These are phyloP conservation scores for Pelargonium citronellum DNA, from an alignment of 441 rosid species.

Conservation along the genomic window DNA sequence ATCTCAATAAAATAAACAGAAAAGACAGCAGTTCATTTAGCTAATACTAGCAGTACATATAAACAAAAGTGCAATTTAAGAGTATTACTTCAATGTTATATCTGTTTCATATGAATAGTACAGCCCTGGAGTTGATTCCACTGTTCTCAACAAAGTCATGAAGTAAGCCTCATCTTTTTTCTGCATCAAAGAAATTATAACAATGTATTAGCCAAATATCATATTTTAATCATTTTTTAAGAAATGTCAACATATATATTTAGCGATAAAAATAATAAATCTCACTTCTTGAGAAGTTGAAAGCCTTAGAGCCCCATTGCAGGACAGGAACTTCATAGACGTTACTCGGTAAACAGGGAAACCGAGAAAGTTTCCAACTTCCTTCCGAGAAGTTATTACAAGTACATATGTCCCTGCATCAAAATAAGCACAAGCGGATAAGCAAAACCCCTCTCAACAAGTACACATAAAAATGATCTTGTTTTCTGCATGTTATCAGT, in stretches of 20 bases:
- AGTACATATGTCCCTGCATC: constrained; percentile 65
- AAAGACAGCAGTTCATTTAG: neutral
- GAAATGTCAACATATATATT: constrained; percentile 3
- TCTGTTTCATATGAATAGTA: constrained; percentile 89
- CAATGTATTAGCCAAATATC: constrained; percentile 10
- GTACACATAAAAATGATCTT: constrained; percentile 1
- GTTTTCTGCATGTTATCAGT: neutral
- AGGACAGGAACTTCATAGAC: constrained; percentile 73
- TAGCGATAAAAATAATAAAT: constrained; percentile 15
- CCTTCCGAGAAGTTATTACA: constrained; percentile 65
- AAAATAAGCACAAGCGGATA: constrained; percentile 14
- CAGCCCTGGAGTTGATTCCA: constrained; percentile 83
- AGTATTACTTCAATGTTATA: constrained; percentile 75
- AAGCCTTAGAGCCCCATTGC: constrained; percentile 64
- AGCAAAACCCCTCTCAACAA: neutral
- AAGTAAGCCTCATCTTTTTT: constrained; percentile 79
- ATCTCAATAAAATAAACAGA: constrained; percentile 12
- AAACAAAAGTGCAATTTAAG: constrained; percentile 11
- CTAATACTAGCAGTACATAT: constrained; percentile 2
- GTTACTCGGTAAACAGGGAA: constrained; percentile 56
- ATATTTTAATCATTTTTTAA: constrained; percentile 8
- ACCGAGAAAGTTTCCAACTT: constrained; percentile 65
- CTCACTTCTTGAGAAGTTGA: constrained; percentile 73
- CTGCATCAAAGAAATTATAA: constrained; percentile 36
- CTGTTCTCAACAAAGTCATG: constrained; percentile 59